Evolutionary conservation across 768 basidiomycete species (phyloP).

Genomic region (Phylloporus scabripes): DNA sequence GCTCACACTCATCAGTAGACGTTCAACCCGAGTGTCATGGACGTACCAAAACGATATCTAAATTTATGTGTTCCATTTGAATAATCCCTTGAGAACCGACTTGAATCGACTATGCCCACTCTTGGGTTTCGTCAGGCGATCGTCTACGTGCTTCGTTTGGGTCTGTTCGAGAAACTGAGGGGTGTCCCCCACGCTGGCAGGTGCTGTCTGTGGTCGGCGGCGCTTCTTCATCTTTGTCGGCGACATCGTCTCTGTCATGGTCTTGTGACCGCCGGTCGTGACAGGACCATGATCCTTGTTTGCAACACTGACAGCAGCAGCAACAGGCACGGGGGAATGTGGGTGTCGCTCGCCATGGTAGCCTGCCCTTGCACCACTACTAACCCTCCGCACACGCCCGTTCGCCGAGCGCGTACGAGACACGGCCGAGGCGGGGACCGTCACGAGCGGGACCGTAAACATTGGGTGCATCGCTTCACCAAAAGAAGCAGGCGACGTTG

Average conservation of each 20-base stretch:
- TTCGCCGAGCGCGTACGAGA: not conserved
- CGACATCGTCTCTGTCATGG: not conserved
- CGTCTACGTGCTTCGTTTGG: not conserved
- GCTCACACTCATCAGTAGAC: not conserved
- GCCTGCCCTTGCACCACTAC: not conserved
- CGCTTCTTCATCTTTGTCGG: conserved; percentile 7
- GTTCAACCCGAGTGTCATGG: not conserved
- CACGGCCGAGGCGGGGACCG: conserved; percentile 10
- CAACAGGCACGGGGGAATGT: not conserved
- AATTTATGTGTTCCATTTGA: conserved; percentile 10
- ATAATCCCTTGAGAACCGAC: conserved; percentile 13
- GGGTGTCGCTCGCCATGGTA: not conserved
- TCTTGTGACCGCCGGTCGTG: not conserved
- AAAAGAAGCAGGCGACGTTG: not conserved
- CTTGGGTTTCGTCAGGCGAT: not conserved
- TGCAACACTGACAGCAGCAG: not conserved
- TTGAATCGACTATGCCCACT: conserved; percentile 13
- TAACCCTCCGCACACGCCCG: not conserved
- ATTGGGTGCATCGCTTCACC: conserved; percentile 20
- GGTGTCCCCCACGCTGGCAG: conserved; percentile 9
- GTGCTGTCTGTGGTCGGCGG: conserved; percentile 25
- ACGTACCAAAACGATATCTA: conserved; percentile 1
- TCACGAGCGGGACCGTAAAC: conserved; percentile 28
- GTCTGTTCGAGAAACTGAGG: conserved; percentile 14
- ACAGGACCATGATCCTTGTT: not conserved